phyloP scores from a whole-genome alignment of 108 stramenopile genomes.

The Cyclostephanos invisitatus region DNA sequence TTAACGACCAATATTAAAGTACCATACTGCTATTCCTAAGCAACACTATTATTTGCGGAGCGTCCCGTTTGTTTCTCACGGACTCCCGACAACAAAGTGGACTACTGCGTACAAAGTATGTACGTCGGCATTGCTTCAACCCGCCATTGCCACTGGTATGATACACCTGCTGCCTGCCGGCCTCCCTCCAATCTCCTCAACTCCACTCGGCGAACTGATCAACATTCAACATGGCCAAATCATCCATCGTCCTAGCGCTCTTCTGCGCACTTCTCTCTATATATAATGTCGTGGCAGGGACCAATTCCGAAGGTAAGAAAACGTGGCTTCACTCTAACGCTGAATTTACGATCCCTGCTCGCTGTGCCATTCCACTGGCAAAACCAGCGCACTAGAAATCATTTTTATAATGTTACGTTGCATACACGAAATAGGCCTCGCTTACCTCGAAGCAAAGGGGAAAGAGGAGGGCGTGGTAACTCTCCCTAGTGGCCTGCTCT shows the following conservation, averaged over 20 bases:
- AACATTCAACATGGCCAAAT: not conserved
- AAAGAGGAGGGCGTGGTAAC: constrained; percentile 76
- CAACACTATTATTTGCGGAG: no score
- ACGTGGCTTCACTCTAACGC: not conserved
- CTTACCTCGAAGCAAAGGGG: constrained; percentile 75
- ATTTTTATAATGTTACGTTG: not conserved
- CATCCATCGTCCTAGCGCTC: constrained; percentile 44
- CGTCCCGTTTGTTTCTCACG: not conserved
- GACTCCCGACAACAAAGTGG: no score
- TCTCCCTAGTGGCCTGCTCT: constrained; percentile 75
- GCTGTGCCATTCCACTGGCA: not conserved
- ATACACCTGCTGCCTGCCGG: no score
- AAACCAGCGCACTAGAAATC: not conserved
- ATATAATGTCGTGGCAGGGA: constrained; percentile 60
- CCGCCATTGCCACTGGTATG: no score
- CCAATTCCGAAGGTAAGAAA: constrained; percentile 48
- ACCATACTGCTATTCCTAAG: no score
- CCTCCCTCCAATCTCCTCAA: no score
- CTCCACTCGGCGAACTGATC: no score
- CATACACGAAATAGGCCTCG: constrained; percentile 49
- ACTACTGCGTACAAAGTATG: no score
- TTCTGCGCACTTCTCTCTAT: constrained; percentile 50
- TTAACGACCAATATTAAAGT: not conserved
- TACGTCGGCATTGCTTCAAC: no score
- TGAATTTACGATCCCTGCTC: not conserved